Percentiles rank a stretch among this genome's conserved stretches.
phyloP scores from a whole-genome alignment of 371 early-diverging fungal genomes.

The Funneliformis caledonium region DNA sequence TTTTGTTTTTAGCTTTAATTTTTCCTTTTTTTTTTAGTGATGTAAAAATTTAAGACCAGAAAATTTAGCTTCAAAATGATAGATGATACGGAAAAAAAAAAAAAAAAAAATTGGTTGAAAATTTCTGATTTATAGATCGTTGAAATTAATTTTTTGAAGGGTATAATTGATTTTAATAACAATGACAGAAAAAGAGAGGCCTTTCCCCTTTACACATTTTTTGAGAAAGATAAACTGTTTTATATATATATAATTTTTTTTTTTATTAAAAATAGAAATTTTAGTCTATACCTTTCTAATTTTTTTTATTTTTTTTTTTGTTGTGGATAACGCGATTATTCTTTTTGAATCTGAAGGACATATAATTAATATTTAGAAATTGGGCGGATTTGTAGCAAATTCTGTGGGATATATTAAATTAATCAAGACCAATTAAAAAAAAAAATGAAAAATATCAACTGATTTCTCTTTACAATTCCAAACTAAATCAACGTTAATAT shows the following conservation, averaged over 20 bases:
- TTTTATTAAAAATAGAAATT: neutral
- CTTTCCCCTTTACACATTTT: neutral
- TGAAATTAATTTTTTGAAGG: conserved; percentile 1
- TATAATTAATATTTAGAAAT: too few species aligned
- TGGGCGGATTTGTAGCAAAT: too few species aligned
- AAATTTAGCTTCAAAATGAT: neutral
- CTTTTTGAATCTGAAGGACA: too few species aligned
- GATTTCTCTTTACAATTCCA: too few species aligned
- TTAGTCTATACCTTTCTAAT: neutral
- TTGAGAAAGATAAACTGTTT: neutral
- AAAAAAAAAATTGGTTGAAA: neutral
- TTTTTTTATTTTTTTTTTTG: neutral
- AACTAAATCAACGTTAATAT: too few species aligned
- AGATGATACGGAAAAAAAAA: neutral
- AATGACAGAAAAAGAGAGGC: neutral
- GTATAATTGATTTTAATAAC: neutral
- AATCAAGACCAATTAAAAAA: too few species aligned
- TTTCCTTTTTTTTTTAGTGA: neutral
- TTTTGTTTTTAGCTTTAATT: conserved; percentile 1
- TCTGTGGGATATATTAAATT: too few species aligned
- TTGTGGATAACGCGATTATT: too few species aligned
- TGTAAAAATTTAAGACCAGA: neutral
- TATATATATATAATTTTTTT: neutral
- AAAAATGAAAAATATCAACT: too few species aligned
- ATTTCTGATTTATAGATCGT: neutral